Conservation (phyloP, 345 rosid species). For the Citrus medica region DNA sequence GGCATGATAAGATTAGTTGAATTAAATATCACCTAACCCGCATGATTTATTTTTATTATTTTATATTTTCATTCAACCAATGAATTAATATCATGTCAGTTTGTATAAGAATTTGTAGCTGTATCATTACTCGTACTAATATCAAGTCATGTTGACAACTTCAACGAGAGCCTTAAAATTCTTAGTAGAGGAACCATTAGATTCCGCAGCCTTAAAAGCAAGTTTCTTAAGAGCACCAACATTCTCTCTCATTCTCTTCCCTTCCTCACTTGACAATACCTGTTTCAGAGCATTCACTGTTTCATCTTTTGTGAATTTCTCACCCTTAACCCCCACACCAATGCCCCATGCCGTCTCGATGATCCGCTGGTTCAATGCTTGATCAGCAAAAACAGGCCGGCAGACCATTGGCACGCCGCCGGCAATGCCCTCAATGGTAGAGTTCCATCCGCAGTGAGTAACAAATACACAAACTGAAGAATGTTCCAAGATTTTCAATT, state of each 20-base stretch:
- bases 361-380: constrained; percentile 29
- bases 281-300: constrained; percentile 20
- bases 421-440: constrained; percentile 39
- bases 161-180: constrained; percentile 36
- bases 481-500: constrained; percentile 40
- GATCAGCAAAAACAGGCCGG: constrained; percentile 55
- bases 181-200: constrained; percentile 34
- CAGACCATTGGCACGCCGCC: constrained; percentile 53
- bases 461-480: constrained; percentile 47
- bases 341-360: constrained; percentile 41
- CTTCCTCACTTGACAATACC: constrained; percentile 30
- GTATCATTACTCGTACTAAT: too few relatives aligned
- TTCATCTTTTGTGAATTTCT: constrained; percentile 32
- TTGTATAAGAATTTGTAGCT: too few relatives aligned
- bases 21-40: too few relatives aligned
- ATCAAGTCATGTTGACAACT: constrained; percentile 8
- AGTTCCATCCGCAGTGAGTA: constrained; percentile 70
- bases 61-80: too few relatives aligned
- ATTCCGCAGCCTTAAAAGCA: constrained; percentile 29
- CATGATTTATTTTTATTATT: too few relatives aligned
- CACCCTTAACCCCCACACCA: constrained; percentile 47
- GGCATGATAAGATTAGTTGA: too few relatives aligned
- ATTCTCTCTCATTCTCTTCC: constrained; percentile 36
- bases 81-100: too few relatives aligned
- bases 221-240: constrained; percentile 18